Base-by-base conservation (phyloP, 345 rosid genomes). In the Rhodomyrtus tomentosa region DNA sequence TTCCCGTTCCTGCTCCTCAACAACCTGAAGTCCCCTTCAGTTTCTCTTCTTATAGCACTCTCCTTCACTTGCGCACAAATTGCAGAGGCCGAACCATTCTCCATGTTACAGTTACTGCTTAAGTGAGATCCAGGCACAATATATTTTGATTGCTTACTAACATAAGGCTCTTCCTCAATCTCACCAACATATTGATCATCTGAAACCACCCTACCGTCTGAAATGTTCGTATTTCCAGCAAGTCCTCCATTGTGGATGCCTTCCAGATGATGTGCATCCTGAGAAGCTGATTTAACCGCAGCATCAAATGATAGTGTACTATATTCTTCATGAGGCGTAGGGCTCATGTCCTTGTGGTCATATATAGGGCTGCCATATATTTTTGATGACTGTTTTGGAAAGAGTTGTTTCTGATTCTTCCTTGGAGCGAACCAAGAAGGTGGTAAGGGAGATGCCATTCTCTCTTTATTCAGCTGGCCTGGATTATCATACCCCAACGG, bases 41-140 rank as follows among this genome's bases (percentile, higher is more conserved):
- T 97, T 90, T 97, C 99, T 88, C 99, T 93, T 89, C 96, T 93
- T 88, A 97, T 97, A 21, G 99, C 99, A 90, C 98, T 96, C 85
- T 97, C 99, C 89, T 95, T 97, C 55, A 91, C 88, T 48, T 90
- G 97, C 1, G 90, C 53, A 82, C 91, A 84, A 87, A 89, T 90
- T 84, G 87, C 93, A 82, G 92, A 89, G 82, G 86, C 87, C 13
- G 89, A 90, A 72, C 96, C 95, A 89, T 94, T 93, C 62, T 87
- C 88, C 51, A 88, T 59, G 82, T 87, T 81, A 42, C 83, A 82
- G 55, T 85, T 88, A 87, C 88, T 87, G 81, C 85, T 87, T 76
- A 86, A 85, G 6, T 59, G 83, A 81, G 88, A 88, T 83, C 91
- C 86, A 58, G 83, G 87, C 16, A 62, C 48, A 36, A 86, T 76